Conservation (phyloP, 805 yeast species). For the Saccharomycopsis amapae region DNA sequence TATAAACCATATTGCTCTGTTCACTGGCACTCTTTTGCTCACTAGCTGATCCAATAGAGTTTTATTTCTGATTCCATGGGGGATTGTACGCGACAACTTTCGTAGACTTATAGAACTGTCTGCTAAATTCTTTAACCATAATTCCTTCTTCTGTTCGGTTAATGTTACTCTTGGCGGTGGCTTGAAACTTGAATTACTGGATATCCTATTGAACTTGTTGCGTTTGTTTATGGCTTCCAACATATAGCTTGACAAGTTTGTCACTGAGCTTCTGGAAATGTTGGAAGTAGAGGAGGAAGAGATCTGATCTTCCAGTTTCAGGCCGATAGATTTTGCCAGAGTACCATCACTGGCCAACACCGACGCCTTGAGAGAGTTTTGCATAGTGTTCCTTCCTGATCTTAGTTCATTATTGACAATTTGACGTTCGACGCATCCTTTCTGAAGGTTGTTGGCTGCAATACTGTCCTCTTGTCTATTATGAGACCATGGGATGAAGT, state of each 20-base stretch:
- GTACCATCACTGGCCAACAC: not conserved
- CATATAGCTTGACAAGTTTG: conserved; percentile 37
- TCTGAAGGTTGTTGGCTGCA: conserved; percentile 51
- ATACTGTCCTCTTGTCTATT: conserved; percentile 45
- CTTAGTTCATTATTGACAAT: conserved; percentile 59
- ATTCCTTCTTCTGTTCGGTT: conserved; percentile 77
- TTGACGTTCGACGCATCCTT: conserved; percentile 65
- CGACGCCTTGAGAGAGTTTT: conserved; percentile 27
- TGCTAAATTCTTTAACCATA: conserved; percentile 80
- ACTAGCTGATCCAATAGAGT: conserved; percentile 68
- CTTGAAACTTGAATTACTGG: conserved; percentile 49
- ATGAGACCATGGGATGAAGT: conserved; percentile 66
- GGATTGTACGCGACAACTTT: conserved; percentile 68
- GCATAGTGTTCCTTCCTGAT: conserved; percentile 55
- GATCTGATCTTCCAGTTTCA: no score
- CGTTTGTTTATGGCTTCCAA: conserved; percentile 43
- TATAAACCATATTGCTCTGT: conserved; percentile 88
- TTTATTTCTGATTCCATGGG: conserved; percentile 81
- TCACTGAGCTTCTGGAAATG: not conserved
- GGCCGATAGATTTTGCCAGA: no score
- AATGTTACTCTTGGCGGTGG: conserved; percentile 88
- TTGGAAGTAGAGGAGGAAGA: no score
- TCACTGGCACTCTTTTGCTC: conserved; percentile 57
- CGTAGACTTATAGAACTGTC: conserved; percentile 57
- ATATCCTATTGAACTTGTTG: conserved; percentile 37